These are phyloP conservation scores for Anthracocystis panici-leucophaei DNA, from an alignment of 1,284 basidiomycete species.

Conservation along the genomic window DNA sequence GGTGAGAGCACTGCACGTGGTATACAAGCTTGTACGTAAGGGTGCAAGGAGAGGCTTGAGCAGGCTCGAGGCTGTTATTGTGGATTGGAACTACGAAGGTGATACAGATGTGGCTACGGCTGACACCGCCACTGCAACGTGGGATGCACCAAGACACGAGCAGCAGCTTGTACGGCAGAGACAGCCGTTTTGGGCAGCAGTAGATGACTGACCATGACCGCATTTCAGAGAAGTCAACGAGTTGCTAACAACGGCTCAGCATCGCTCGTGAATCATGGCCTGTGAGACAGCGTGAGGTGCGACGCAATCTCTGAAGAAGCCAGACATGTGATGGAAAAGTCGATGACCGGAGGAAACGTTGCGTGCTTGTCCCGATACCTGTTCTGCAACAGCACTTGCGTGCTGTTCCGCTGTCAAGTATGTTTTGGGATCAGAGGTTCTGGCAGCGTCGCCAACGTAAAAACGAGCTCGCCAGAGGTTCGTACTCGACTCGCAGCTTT, in stretches of 20 bases:
- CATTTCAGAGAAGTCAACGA: no score
- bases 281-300: not conserved
- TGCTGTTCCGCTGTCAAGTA: no score
- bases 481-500: no score
- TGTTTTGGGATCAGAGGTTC: no score
- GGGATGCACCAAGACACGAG: constrained; percentile 1
- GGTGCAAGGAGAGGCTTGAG: constrained; percentile 32
- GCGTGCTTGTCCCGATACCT: no score
- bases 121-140: constrained; percentile 1
- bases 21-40: constrained; percentile 41
- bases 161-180: constrained; percentile 6
- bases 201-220: constrained; percentile 4
- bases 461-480: no score
- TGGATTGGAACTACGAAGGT: constrained; percentile 54
- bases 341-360: no score
- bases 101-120: constrained; percentile 23
- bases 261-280: not conserved
- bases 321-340: not conserved
- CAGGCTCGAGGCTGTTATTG: constrained; percentile 49
- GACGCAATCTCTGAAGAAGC: no score
- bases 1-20: constrained; percentile 41
- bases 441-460: no score
- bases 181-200: constrained; percentile 13
- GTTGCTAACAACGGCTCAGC: not conserved
- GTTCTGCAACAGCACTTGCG: no score